Base-by-base conservation (phyloP, 2,329 filamentous ascomycete genomes). In the Venturia aucupariae region DNA sequence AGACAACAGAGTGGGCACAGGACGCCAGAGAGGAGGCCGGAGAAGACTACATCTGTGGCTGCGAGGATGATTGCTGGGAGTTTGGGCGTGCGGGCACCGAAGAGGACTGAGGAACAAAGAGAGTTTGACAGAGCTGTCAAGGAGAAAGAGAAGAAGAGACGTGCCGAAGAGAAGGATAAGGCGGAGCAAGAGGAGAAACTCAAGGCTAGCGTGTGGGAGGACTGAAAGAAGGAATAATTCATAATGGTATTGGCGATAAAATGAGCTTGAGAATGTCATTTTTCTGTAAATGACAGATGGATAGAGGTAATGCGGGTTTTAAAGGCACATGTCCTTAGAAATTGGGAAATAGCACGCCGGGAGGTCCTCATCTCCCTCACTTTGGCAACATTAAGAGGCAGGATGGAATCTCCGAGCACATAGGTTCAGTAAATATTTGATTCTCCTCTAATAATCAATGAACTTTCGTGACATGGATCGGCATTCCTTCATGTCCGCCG, bases 31-130 rank as follows among this genome's bases (percentile, higher is more conserved):
- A 57, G 30, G 66, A 70, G 62, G 68, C 93, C 92, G 0, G 92
- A 96, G 77, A 99, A 96, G 80, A 95, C 92, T 67, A 95, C 95
- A 67, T 90, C 92, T 0, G 91, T 96, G 46, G 94, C 94, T 5
- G 85, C 89, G 67, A 82, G 94, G 66, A 82, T 99, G 84, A 97
- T 99, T 73, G 92, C 91, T 0, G 90, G 89, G 3, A 92, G 90
- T 0, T 78, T 97, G 68, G 94, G 94, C 0, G 84, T 97, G 64
- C 86, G 87, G 71, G 86, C 87, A 41, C 90, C 91, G 39, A 88
- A 85, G 78, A 84, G 87, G 74, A 97, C 91, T 1, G 91, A 95
- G 67, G 92, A 97, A 77, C 90, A 96, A 80, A 84, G 82, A 70
- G 90, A 90, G 63, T 97, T 94, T 74, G 92, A 97, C 71, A 85